Conservation (phyloP, 306 rosid species). For the Cucurbita moschata region DNA sequence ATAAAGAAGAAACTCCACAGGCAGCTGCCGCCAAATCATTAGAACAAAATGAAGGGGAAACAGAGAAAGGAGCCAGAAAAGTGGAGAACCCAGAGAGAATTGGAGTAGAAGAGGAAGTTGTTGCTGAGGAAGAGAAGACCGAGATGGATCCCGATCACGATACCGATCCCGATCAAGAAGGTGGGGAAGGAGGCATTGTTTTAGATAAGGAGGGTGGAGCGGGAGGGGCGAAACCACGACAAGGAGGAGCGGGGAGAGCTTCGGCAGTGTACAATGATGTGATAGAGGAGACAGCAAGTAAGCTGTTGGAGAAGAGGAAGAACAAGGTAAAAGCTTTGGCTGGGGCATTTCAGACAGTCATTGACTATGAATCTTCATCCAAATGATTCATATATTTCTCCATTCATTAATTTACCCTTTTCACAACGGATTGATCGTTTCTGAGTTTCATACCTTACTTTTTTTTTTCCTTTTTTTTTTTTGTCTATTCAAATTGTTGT, state of each 20-base stretch:
- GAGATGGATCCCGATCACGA: neutral
- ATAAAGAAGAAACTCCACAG: slow-evolving; percentile 1
- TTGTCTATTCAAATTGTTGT: neutral
- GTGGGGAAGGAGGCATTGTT: too few relatives aligned
- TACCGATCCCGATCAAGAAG: too few relatives aligned
- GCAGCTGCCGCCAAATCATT: too few relatives aligned
- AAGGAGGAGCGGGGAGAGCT: slow-evolving; percentile 24
- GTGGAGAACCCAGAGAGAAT: slow-evolving; percentile 10
- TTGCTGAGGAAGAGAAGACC: neutral
- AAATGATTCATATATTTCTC: slow-evolving; percentile 13
- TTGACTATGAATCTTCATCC: slow-evolving; percentile 54
- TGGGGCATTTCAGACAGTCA: slow-evolving; percentile 87
- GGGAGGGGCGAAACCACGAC: neutral
- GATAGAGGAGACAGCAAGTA: slow-evolving; percentile 49
- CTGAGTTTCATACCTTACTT: neutral
- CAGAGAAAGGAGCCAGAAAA: neutral
- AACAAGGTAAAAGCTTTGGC: slow-evolving; percentile 77
- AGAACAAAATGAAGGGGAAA: slow-evolving; percentile 2
- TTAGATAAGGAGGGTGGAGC: too few relatives aligned
- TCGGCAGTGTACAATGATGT: slow-evolving; percentile 45
- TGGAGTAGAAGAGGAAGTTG: neutral
- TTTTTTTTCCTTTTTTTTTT: neutral
- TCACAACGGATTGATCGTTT: neutral
- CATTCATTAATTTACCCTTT: neutral
- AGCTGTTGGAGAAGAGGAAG: slow-evolving; percentile 46